These are phyloP conservation scores for Citrus glauca DNA, from an alignment of 345 rosid species.

Conservation along the genomic window DNA sequence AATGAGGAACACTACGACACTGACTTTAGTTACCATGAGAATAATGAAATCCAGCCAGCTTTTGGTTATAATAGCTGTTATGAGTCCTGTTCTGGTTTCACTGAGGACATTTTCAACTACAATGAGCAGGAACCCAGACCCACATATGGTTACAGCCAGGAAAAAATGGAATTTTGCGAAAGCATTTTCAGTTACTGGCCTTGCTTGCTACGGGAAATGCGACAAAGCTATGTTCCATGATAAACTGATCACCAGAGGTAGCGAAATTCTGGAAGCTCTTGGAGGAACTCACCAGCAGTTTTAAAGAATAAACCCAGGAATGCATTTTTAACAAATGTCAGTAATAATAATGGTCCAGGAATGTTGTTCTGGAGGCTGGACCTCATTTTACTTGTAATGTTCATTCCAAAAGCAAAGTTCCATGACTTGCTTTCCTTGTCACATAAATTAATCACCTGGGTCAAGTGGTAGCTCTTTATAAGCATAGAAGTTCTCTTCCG, in stretches of 20 bases:
- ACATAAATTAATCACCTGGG: too few species aligned
- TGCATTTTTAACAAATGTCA: background rate
- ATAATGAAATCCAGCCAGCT: conserved; percentile 11
- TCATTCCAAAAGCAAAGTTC: background rate
- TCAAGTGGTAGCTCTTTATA: too few species aligned
- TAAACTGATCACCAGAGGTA: background rate
- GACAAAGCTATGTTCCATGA: background rate
- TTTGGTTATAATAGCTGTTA: conserved; percentile 11
- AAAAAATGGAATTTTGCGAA: conserved; percentile 19
- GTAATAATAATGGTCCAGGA: background rate
- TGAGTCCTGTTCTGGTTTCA: conserved; percentile 23
- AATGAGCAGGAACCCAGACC: conserved; percentile 7
- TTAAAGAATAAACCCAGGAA: background rate
- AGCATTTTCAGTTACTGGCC: conserved; percentile 37
- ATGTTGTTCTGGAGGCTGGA: background rate
- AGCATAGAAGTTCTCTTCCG: too few species aligned
- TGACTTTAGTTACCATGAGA: conserved; percentile 3
- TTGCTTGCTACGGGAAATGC: conserved; percentile 24
- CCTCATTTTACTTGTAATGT: background rate
- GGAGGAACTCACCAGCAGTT: too few species aligned
- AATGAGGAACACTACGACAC: conserved; percentile 12
- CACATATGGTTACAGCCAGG: background rate
- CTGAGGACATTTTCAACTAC: background rate
- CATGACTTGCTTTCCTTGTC: background rate
- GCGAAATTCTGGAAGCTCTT: background rate